phyloP scores from a whole-genome alignment of 2,329 filamentous ascomycete species.

The Colletotrichum lini region DNA sequence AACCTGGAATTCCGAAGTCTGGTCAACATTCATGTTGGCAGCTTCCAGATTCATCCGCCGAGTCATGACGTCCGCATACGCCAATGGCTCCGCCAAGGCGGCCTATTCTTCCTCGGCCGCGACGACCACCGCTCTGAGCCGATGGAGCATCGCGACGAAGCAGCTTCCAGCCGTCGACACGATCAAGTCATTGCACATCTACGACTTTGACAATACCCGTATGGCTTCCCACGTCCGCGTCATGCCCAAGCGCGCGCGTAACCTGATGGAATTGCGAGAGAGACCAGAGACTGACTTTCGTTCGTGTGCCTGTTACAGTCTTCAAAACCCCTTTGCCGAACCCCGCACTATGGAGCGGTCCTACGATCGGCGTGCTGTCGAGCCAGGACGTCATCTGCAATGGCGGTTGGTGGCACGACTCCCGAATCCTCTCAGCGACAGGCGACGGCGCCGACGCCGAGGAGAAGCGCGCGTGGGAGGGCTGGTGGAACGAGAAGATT shows the following conservation, averaged over 20 bases:
- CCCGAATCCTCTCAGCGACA: constrained; percentile 86
- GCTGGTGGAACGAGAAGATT: constrained; percentile 97
- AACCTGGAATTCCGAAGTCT: constrained; percentile 28
- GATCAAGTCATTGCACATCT: constrained; percentile 88
- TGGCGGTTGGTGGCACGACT: constrained; percentile 98
- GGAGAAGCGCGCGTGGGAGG: constrained; percentile 86
- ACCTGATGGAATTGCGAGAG: constrained; percentile 1
- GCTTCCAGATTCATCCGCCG: constrained; percentile 43
- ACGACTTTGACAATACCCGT: constrained; percentile 98
- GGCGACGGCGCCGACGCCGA: constrained; percentile 87
- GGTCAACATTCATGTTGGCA: constrained; percentile 40
- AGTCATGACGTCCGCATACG: constrained; percentile 43
- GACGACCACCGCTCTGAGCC: constrained; percentile 82
- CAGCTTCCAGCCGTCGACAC: constrained; percentile 75
- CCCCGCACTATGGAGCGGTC: constrained; percentile 85
- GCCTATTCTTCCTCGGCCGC: constrained; percentile 41
- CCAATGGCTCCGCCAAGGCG: constrained; percentile 43
- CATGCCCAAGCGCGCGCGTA: constrained; percentile 2
- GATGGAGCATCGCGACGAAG: constrained; percentile 86
- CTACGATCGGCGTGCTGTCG: constrained; percentile 83
- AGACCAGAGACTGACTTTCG: neutral
- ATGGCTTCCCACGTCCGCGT: constrained; percentile 51
- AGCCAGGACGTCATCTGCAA: constrained; percentile 82
- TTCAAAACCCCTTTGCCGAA: constrained; percentile 95
- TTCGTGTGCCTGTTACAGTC: constrained; percentile 64